phyloP scores from a whole-genome alignment of 257 asterid species.

The Cinchona pubescens region DNA sequence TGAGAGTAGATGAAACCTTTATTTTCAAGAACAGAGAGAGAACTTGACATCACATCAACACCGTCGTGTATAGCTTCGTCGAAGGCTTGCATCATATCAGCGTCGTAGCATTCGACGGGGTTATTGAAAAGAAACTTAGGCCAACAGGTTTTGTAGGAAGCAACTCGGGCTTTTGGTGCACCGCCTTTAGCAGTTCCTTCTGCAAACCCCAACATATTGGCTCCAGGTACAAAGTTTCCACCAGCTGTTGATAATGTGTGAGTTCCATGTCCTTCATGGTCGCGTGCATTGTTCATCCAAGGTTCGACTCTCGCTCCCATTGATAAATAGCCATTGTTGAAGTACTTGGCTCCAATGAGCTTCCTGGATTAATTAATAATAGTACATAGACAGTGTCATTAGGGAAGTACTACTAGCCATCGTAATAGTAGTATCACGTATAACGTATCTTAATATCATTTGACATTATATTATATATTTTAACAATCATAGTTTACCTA shows the following conservation, averaged over 20 bases:
- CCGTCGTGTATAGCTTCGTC: conserved; percentile 69
- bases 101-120: conserved; percentile 37
- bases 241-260: conserved; percentile 86
- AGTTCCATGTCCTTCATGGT: conserved; percentile 58
- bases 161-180: conserved; percentile 66
- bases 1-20: too few species aligned
- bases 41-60: conserved; percentile 56
- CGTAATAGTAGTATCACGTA: too few species aligned
- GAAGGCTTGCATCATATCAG: conserved; percentile 53
- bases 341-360: conserved; percentile 74
- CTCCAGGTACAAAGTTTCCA: conserved; percentile 67
- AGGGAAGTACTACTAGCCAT: too few species aligned
- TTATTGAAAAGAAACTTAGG: neutral
- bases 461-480: too few species aligned
- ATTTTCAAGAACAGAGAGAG: too few species aligned
- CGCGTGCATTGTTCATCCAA: conserved; percentile 28
- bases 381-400: too few species aligned
- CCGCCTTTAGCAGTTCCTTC: conserved; percentile 83
- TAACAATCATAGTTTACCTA: conserved; percentile 35
- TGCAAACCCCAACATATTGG: conserved; percentile 41
- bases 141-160: conserved; percentile 68
- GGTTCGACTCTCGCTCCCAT: conserved; percentile 2
- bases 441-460: too few species aligned
- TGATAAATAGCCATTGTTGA: conserved; percentile 47
- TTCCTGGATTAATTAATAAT: conserved; percentile 53